Evolutionary conservation across 176 grass and related monocot genomes (phyloP).

Genomic region (Chrysopogon serrulatus): DNA sequence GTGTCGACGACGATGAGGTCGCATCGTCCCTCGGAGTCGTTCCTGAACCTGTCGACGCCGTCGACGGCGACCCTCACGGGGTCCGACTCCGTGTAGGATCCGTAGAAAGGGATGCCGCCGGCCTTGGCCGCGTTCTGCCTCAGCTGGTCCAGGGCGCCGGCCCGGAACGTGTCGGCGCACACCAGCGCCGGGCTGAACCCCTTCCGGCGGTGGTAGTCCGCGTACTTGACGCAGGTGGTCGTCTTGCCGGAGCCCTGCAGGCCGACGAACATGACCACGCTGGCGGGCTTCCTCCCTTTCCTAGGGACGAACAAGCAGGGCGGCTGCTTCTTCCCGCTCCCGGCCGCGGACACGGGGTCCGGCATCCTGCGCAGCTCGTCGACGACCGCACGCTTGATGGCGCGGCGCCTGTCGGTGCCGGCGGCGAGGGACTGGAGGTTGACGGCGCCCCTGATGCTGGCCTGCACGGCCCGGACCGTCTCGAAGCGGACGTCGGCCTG

Average conservation of each 20-base stretch:
- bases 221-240: not conserved
- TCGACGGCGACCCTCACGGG: not conserved
- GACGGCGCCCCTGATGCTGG: not conserved
- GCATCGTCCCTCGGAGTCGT: constrained; percentile 26
- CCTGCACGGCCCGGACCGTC: not conserved
- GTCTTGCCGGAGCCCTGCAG: not conserved
- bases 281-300: not conserved
- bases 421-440: not conserved
- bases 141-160: constrained; percentile 43
- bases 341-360: not conserved
- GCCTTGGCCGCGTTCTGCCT: not conserved
- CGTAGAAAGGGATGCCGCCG: not conserved
- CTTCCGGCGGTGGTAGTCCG: not conserved
- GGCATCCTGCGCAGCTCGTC: not conserved
- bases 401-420: not conserved
- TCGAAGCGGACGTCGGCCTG: not conserved
- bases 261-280: not conserved
- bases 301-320: not conserved
- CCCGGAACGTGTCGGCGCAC: not conserved
- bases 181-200: not conserved
- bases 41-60: constrained; percentile 35
- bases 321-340: too few relatives aligned
- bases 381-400: not conserved
- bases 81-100: not conserved
- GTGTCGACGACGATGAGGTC: too few relatives aligned